Conservation (phyloP, 495 filamentous ascomycete species). For the Rostrohypoxylon terebratum region DNA sequence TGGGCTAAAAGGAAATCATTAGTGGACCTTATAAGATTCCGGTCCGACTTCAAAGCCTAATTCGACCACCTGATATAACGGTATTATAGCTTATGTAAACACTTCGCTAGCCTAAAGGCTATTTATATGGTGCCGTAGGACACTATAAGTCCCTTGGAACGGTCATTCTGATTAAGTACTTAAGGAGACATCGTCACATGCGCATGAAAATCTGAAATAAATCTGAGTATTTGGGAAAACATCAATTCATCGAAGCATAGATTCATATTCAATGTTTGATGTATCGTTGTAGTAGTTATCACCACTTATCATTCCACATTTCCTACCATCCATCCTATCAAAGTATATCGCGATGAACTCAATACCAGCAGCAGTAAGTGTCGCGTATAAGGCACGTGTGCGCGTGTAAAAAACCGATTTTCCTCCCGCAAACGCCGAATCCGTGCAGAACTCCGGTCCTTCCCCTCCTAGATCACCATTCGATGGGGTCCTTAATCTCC, state of each 20-base stretch:
- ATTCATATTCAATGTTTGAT: neutral
- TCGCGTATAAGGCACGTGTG: neutral
- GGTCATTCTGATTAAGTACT: no score
- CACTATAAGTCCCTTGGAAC: no score
- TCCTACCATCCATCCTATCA: neutral
- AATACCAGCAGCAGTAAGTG: neutral
- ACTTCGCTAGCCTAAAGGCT: no score
- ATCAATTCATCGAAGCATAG: neutral
- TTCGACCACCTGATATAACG: neutral
- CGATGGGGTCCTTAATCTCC: constrained; percentile 84
- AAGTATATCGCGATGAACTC: neutral
- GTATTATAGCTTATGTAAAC: neutral
- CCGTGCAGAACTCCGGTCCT: constrained; percentile 11
- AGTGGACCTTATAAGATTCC: constrained; percentile 4
- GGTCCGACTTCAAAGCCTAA: constrained; percentile 31
- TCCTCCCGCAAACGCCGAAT: constrained; percentile 29
- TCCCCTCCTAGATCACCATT: constrained; percentile 72
- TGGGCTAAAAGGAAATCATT: neutral
- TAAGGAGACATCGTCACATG: no score
- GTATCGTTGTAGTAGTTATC: neutral
- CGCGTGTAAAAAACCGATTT: neutral
- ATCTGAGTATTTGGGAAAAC: neutral
- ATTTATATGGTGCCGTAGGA: no score
- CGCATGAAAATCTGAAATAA: neutral
- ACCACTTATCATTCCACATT: neutral